A percentile compares a stretch with the other conserved stretches of the same genome.
phyloP scores from a whole-genome alignment of 2,329 filamentous ascomycete species.

The Seiridium cupressi region DNA sequence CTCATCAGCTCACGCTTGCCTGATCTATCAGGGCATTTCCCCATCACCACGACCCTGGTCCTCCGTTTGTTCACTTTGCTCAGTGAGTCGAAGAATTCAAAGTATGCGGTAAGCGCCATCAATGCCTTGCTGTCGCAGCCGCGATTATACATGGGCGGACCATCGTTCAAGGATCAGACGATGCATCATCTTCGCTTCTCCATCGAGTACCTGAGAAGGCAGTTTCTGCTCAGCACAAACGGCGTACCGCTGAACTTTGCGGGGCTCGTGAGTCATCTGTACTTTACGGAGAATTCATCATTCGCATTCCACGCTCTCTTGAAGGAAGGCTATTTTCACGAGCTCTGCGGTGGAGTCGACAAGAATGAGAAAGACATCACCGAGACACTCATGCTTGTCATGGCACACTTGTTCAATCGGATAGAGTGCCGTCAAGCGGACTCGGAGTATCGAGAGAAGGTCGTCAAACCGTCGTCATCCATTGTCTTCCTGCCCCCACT shows the following conservation, averaged over 20 bases:
- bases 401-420: conserved; percentile 70
- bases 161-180: conserved; percentile 65
- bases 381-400: conserved; percentile 62
- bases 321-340: conserved; percentile 65
- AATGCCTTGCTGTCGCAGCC: conserved; percentile 69
- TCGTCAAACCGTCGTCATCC: conserved; percentile 58
- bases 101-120: conserved; percentile 61
- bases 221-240: conserved; percentile 58
- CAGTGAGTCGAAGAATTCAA: conserved; percentile 61
- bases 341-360: conserved; percentile 58
- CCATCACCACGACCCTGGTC: conserved; percentile 71
- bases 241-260: conserved; percentile 73
- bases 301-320: conserved; percentile 77
- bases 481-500: conserved; percentile 64
- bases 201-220: conserved; percentile 73
- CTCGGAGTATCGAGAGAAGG: conserved; percentile 34
- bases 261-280: conserved; percentile 67
- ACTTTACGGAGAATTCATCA: conserved; percentile 72
- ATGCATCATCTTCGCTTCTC: conserved; percentile 78
- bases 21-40: conserved; percentile 75
- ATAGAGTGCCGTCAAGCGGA: conserved; percentile 42
- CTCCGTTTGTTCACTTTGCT: conserved; percentile 67
- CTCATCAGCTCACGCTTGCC: conserved; percentile 73
- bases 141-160: conserved; percentile 67
- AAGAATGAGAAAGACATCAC: conserved; percentile 44